Evolutionary conservation across 169 alveolate species (phyloP).

Genomic region (Fabrea salina): DNA sequence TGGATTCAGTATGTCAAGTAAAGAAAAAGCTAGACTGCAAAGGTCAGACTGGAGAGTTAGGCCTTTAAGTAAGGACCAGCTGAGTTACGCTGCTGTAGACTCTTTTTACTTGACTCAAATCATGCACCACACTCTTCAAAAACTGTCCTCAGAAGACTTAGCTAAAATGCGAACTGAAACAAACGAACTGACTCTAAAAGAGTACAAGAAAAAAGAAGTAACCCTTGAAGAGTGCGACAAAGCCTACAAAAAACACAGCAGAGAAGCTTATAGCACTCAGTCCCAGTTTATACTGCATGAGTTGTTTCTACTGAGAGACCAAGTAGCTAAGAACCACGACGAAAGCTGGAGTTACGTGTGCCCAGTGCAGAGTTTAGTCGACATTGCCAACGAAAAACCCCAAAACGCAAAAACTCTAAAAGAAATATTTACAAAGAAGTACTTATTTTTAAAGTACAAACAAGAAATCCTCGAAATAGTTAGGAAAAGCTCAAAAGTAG

Average conservation of each 20-base stretch:
- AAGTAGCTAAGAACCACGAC: neutral
- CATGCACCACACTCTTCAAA: neutral
- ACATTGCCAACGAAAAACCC: neutral
- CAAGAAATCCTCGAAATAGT: neutral
- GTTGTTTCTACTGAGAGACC: neutral
- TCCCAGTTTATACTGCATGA: neutral
- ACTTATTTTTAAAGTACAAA: neutral
- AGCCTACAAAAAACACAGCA: neutral
- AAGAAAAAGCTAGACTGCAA: conserved; percentile 53
- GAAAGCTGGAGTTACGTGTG: neutral
- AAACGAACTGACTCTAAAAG: neutral
- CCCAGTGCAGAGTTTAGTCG: neutral
- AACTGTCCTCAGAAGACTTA: neutral
- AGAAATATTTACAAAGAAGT: neutral
- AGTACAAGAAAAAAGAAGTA: neutral
- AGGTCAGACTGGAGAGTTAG: conserved; percentile 67
- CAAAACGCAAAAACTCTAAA: neutral
- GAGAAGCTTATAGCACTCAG: neutral
- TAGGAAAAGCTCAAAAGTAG: neutral
- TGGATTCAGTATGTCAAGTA: conserved; percentile 33
- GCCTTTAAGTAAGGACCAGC: conserved; percentile 62
- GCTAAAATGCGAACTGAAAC: neutral
- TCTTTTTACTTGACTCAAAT: conserved; percentile 50
- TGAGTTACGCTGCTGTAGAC: conserved; percentile 69
- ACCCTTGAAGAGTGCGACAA: neutral